These are phyloP conservation scores for Massariosphaeria phaeospora DNA, from an alignment of 495 filamentous ascomycete genomes.

Conservation along the genomic window DNA sequence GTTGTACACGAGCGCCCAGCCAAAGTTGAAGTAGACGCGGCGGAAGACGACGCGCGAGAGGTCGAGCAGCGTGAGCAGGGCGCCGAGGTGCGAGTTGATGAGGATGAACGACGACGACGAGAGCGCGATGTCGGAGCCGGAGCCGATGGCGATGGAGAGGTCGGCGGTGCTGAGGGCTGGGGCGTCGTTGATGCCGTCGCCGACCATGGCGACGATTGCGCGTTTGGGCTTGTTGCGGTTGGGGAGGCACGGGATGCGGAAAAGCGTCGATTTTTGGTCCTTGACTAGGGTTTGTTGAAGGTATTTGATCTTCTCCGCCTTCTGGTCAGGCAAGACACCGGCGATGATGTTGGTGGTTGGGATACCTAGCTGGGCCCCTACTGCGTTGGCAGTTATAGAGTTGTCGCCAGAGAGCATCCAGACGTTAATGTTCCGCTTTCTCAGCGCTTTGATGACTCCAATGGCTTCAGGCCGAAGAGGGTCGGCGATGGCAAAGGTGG, in stretches of 20 bases:
- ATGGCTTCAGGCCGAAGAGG: conserved; percentile 73
- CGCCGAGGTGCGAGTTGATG: conserved; percentile 62
- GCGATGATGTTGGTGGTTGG: conserved; percentile 71
- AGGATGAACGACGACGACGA: conserved; percentile 80
- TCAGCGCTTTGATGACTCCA: conserved; percentile 61
- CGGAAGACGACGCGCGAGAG: conserved; percentile 68
- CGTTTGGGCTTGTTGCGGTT: background rate
- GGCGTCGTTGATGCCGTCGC: conserved; percentile 88
- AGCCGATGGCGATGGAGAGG: conserved; percentile 78
- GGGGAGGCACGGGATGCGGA: conserved; percentile 4
- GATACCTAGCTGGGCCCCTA: conserved; percentile 76
- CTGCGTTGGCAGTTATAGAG: conserved; percentile 57
- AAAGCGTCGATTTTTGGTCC: background rate
- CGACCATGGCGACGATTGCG: conserved; percentile 57
- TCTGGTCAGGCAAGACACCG: conserved; percentile 77
- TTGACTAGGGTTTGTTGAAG: conserved; percentile 56
- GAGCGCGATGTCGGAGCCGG: conserved; percentile 80
- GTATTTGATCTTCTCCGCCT: conserved; percentile 75
- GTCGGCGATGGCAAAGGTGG: conserved; percentile 48
- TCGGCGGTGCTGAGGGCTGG: conserved; percentile 83
- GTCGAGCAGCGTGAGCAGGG: conserved; percentile 68
- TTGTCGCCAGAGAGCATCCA: conserved; percentile 95
- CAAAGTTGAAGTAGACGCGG: conserved; percentile 81
- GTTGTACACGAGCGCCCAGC: conserved; percentile 85
- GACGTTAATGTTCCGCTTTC: conserved; percentile 60